Percentiles rank a stretch among this genome's conserved stretches.
These are phyloP conservation scores for Pythium vanterpoolii DNA, from an alignment of 352 stramenopile genomes.

Conservation along the genomic window DNA sequence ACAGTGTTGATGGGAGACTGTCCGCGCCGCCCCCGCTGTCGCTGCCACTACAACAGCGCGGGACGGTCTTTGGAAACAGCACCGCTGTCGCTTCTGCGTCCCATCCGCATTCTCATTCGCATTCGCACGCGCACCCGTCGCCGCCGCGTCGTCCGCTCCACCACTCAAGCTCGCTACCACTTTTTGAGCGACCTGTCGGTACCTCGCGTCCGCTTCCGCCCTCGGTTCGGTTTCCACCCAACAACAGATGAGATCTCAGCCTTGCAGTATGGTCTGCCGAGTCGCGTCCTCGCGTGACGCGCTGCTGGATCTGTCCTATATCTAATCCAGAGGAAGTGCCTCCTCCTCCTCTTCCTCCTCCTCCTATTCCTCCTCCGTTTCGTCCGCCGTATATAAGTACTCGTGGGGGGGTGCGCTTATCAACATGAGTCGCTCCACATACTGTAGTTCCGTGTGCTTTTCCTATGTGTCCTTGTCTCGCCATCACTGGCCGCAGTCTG, in stretches of 20 bases:
- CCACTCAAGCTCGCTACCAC: conserved; percentile 16
- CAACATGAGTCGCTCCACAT: neutral
- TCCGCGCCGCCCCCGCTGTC: conserved; percentile 47
- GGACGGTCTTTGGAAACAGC: neutral
- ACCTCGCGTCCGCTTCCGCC: neutral
- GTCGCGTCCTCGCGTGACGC: neutral
- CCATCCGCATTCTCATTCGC: neutral
- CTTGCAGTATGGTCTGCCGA: neutral
- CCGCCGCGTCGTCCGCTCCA: conserved; percentile 5
- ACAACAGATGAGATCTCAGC: conserved; percentile 1
- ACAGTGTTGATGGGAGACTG: conserved; percentile 41
- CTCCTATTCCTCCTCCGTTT: neutral
- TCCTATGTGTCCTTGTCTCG: neutral
- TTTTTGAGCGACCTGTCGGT: conserved; percentile 1
- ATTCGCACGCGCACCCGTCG: no score
- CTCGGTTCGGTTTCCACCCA: neutral
- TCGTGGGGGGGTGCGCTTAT: neutral
- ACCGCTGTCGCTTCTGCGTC: neutral
- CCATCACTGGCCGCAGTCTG: neutral
- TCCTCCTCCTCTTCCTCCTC: neutral
- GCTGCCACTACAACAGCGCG: conserved; percentile 29
- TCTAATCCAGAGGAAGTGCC: neutral
- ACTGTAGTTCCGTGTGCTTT: neutral
- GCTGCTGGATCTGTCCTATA: neutral
- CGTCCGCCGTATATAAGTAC: neutral